Conservation (phyloP, 768 basidiomycete species). For the Agaricus subrufescens region DNA sequence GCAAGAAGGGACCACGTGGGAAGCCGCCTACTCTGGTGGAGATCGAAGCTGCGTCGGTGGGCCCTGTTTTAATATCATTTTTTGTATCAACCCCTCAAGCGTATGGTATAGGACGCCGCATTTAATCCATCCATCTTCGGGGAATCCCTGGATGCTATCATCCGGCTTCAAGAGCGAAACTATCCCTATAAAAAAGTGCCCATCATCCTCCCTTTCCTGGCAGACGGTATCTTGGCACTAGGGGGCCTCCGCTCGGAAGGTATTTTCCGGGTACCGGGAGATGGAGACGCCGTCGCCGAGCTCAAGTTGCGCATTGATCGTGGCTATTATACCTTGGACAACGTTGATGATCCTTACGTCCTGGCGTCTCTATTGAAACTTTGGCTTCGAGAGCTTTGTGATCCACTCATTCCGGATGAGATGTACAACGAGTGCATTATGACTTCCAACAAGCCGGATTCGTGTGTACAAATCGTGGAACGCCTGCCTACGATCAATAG, state of each 20-base stretch:
- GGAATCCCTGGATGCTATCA: constrained; percentile 81
- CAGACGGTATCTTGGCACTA: constrained; percentile 85
- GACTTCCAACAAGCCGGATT: constrained; percentile 57
- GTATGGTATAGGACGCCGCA: constrained; percentile 67
- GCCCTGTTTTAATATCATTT: constrained; percentile 17
- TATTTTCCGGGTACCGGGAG: constrained; percentile 91
- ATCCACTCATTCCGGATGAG: constrained; percentile 88
- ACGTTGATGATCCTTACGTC: constrained; percentile 87
- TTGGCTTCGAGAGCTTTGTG: constrained; percentile 88
- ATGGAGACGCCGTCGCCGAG: constrained; percentile 82
- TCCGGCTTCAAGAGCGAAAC: constrained; percentile 78
- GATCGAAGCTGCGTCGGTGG: constrained; percentile 86
- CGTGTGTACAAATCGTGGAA: constrained; percentile 70
- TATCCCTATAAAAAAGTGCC: constrained; percentile 85
- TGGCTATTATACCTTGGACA: constrained; percentile 87
- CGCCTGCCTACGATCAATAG: constrained; percentile 83
- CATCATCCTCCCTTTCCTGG: constrained; percentile 90
- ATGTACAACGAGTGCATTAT: constrained; percentile 89
- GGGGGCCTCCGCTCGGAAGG: constrained; percentile 85
- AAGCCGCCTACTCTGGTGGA: constrained; percentile 78
- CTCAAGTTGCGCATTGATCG: constrained; percentile 87
- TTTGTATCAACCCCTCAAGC: background rate
- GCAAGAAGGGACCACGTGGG: constrained; percentile 82
- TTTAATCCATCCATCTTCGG: constrained; percentile 95
- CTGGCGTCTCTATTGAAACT: constrained; percentile 88